These are phyloP conservation scores for Amanita subjunquillea DNA, from an alignment of 768 basidiomycete genomes.

Conservation along the genomic window DNA sequence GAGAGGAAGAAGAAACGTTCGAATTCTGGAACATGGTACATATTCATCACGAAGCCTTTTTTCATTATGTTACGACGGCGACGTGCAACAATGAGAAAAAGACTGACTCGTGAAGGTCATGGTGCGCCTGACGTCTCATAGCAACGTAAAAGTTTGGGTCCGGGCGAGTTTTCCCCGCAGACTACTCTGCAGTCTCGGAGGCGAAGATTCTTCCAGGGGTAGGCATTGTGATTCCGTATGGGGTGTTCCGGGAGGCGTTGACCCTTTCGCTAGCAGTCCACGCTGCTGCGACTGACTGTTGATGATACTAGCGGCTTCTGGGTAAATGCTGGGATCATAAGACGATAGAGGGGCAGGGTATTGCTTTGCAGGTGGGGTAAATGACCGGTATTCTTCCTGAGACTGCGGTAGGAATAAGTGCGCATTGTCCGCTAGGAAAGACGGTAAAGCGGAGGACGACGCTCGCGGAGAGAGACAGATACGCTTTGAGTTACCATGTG, in stretches of 20 bases:
- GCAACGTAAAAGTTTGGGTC: background rate
- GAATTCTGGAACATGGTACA: no score
- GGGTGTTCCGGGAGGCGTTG: background rate
- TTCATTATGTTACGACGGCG: no score
- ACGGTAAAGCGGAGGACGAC: background rate
- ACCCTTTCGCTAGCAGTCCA: slow-evolving; percentile 5
- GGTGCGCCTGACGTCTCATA: background rate
- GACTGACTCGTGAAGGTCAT: background rate
- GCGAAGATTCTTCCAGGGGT: background rate
- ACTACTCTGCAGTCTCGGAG: background rate
- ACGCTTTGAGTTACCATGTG: background rate
- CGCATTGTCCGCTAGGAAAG: background rate
- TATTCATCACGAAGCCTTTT: no score
- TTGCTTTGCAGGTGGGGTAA: slow-evolving; percentile 18
- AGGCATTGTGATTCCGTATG: background rate
- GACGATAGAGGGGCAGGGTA: slow-evolving; percentile 25
- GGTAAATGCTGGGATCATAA: slow-evolving; percentile 26
- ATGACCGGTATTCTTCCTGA: background rate
- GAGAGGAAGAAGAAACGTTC: no score
- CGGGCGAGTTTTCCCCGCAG: background rate
- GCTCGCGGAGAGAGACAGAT: slow-evolving; percentile 5
- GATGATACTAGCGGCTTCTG: slow-evolving; percentile 22
- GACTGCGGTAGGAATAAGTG: background rate
- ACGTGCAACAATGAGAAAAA: background rate
- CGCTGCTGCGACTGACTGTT: slow-evolving; percentile 13